Evolutionary conservation across 768 basidiomycete genomes (phyloP).

Genomic region (Exsudoporus frostii): DNA sequence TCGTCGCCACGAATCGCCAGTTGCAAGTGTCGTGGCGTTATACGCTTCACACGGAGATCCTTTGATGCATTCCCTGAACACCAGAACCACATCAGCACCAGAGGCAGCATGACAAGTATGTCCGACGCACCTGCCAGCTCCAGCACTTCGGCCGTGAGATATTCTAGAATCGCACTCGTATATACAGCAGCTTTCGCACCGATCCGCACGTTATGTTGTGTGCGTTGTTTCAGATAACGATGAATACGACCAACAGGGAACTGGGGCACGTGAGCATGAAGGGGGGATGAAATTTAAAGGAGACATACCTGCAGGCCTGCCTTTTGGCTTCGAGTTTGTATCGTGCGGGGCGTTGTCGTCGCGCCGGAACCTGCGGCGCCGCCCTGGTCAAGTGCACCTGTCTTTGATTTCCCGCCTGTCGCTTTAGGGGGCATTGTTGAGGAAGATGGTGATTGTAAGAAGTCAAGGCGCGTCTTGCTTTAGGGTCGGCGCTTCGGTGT

Average conservation of each 20-base stretch:
- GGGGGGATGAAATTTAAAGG: background rate
- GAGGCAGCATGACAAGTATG: background rate
- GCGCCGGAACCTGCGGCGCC: conserved; percentile 29
- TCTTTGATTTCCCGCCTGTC: conserved; percentile 63
- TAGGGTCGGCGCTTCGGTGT: conserved; percentile 33
- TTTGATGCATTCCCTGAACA: conserved; percentile 88
- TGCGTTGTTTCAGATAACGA: conserved; percentile 88
- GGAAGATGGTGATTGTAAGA: conserved; percentile 29
- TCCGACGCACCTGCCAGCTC: conserved; percentile 80
- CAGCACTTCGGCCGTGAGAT: conserved; percentile 93
- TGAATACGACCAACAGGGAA: conserved; percentile 98
- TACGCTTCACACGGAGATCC: conserved; percentile 95
- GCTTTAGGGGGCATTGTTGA: conserved; percentile 49
- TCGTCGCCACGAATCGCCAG: conserved; percentile 96
- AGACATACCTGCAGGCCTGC: conserved; percentile 79
- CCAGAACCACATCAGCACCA: background rate
- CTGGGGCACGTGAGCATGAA: conserved; percentile 36
- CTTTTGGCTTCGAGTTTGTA: conserved; percentile 74
- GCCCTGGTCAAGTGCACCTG: conserved; percentile 33
- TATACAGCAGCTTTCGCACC: conserved; percentile 98
- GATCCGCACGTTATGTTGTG: conserved; percentile 91
- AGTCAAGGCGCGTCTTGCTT: conserved; percentile 30
- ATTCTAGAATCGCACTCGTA: conserved; percentile 94
- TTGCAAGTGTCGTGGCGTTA: conserved; percentile 93
- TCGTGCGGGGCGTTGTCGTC: conserved; percentile 33